Conservation (phyloP, 2,329 filamentous ascomycete species). For the Colletotrichum eremochloae region DNA sequence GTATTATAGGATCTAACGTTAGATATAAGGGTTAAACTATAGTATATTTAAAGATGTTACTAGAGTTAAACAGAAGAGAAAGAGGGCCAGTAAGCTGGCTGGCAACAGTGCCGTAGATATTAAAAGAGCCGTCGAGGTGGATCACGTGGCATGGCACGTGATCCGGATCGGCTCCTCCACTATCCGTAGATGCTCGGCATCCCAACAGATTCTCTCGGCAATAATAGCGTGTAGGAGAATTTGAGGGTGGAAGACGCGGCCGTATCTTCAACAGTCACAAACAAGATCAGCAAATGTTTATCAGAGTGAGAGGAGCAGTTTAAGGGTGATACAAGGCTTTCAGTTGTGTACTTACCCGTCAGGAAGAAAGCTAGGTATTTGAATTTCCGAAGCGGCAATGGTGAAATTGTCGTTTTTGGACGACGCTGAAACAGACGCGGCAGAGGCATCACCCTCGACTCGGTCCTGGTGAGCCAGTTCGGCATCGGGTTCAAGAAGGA, state of each 20-base stretch:
- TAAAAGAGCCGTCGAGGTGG: too few species aligned
- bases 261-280: not conserved
- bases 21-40: too few species aligned
- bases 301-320: not conserved
- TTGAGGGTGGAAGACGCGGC: not conserved
- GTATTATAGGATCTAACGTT: too few species aligned
- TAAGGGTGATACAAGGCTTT: not conserved
- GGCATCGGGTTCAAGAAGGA: constrained; percentile 17
- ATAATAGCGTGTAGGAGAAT: not conserved
- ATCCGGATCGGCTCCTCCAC: too few species aligned
- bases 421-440: not conserved
- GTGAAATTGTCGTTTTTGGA: not conserved
- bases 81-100: too few species aligned
- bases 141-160: too few species aligned
- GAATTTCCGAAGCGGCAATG: not conserved
- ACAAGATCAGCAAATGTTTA: not conserved
- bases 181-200: too few species aligned
- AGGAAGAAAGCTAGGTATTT: not conserved
- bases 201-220: not conserved
- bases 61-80: too few species aligned
- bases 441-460: not conserved
- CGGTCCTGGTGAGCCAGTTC: constrained; percentile 1
- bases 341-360: not conserved
- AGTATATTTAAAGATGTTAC: too few species aligned
- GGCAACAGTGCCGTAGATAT: too few species aligned